These are phyloP conservation scores for Naganishia vaughanmartiniae DNA, from an alignment of 768 basidiomycete genomes.

Conservation along the genomic window DNA sequence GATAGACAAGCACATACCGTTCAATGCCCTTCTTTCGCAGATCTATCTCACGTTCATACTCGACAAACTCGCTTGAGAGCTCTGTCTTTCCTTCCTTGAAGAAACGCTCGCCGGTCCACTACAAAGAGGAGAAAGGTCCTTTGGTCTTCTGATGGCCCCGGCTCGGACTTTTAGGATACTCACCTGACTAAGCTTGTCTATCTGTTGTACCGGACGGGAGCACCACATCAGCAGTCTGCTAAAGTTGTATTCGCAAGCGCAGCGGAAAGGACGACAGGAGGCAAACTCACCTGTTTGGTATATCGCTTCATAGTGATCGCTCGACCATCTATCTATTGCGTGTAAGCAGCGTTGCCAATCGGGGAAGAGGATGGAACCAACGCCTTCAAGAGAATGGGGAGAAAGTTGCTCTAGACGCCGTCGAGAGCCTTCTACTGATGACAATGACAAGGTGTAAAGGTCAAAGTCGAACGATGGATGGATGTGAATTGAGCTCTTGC, in stretches of 20 bases:
- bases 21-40: conserved; percentile 69
- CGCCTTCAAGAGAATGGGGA: no score
- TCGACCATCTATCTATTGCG: neutral
- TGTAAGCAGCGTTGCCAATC: neutral
- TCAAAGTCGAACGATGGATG: no score
- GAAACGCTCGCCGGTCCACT: conserved; percentile 91
- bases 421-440: no score
- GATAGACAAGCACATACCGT: conserved; percentile 58
- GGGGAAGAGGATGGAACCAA: no score
- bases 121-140: neutral
- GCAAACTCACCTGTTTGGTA: conserved; percentile 23
- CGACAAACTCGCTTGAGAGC: conserved; percentile 73
- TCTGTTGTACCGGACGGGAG: neutral
- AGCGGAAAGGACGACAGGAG: neutral
- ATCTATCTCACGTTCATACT: conserved; percentile 80
- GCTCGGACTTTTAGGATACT: neutral
- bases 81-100: conserved; percentile 76
- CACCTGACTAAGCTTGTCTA: conserved; percentile 17
- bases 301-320: conserved; percentile 10
- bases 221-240: neutral
- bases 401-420: no score
- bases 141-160: neutral
- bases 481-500: no score
- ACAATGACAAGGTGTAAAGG: no score
- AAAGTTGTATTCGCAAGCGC: neutral